Conservation (phyloP, 495 filamentous ascomycete genomes). For the Rusavskia elegans region DNA sequence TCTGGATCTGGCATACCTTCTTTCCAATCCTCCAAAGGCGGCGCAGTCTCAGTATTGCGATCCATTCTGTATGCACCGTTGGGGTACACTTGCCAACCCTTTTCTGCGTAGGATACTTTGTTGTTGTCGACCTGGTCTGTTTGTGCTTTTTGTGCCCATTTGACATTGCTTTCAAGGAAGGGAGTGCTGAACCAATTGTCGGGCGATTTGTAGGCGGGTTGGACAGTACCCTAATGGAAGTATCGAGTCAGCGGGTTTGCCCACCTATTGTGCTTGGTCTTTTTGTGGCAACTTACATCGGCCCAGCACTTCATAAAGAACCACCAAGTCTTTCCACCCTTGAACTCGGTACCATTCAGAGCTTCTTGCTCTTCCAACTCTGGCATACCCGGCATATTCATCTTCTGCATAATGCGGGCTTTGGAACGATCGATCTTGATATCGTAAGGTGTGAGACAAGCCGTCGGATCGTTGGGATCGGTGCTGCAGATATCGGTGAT, state of each 20-base stretch:
- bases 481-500: slow-evolving; percentile 14
- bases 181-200: slow-evolving; percentile 14
- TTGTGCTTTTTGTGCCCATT: slow-evolving; percentile 6
- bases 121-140: slow-evolving; percentile 8
- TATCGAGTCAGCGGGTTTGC: background rate
- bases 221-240: slow-evolving; percentile 1
- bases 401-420: slow-evolving; percentile 2
- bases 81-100: slow-evolving; percentile 9
- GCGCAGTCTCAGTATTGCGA: slow-evolving; percentile 4
- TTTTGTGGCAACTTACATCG: slow-evolving; percentile 9
- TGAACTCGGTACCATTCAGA: slow-evolving; percentile 2
- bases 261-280: no score
- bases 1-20: slow-evolving; percentile 5
- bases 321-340: slow-evolving; percentile 6
- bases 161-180: slow-evolving; percentile 4
- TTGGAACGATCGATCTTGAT: slow-evolving; percentile 13
- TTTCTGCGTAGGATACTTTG: slow-evolving; percentile 7
- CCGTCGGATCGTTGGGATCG: slow-evolving; percentile 11
- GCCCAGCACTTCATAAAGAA: slow-evolving; percentile 17
- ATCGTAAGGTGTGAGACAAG: slow-evolving; percentile 10
- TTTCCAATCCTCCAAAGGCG: slow-evolving; percentile 7
- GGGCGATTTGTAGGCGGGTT: slow-evolving; percentile 8
- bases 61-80: slow-evolving; percentile 9
- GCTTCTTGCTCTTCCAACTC: background rate
- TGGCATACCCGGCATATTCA: background rate